Evolutionary conservation across 495 filamentous ascomycete genomes (phyloP).

Genomic region (Emericellopsis terricola): DNA sequence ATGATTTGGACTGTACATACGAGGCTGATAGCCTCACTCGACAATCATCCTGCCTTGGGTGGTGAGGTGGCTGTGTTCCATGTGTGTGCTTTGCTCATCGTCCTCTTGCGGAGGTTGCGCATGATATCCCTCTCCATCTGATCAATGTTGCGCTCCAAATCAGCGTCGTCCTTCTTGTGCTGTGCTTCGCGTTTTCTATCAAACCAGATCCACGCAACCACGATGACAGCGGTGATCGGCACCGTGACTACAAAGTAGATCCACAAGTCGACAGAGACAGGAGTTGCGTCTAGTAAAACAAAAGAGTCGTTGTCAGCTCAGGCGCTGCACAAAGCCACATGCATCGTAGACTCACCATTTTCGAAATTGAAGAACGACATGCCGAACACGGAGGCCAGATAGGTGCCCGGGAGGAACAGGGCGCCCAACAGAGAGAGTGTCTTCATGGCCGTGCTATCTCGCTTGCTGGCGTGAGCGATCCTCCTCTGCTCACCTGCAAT

Average conservation of each 20-base stretch:
- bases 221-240: constrained; percentile 28
- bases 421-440: constrained; percentile 36
- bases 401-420: constrained; percentile 35
- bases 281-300: constrained; percentile 2
- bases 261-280: constrained; percentile 19
- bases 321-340: constrained; percentile 2
- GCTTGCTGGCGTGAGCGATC: constrained; percentile 34
- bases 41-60: neutral
- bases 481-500: constrained; percentile 38
- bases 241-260: constrained; percentile 35
- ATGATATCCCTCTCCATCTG: constrained; percentile 35
- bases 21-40: neutral
- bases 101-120: constrained; percentile 31
- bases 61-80: constrained; percentile 14
- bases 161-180: constrained; percentile 25
- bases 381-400: constrained; percentile 33
- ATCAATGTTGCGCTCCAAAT: constrained; percentile 32
- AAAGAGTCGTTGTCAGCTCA: neutral
- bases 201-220: constrained; percentile 26
- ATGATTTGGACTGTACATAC: neutral
- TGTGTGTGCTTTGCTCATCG: constrained; percentile 30
- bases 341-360: constrained; percentile 12
- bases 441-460: constrained; percentile 37
- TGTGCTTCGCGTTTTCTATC: constrained; percentile 23
- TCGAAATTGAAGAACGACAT: constrained; percentile 41